Evolutionary conservation across 2,329 filamentous ascomycete genomes (phyloP).

Genomic region (Exophiala viscosa): DNA sequence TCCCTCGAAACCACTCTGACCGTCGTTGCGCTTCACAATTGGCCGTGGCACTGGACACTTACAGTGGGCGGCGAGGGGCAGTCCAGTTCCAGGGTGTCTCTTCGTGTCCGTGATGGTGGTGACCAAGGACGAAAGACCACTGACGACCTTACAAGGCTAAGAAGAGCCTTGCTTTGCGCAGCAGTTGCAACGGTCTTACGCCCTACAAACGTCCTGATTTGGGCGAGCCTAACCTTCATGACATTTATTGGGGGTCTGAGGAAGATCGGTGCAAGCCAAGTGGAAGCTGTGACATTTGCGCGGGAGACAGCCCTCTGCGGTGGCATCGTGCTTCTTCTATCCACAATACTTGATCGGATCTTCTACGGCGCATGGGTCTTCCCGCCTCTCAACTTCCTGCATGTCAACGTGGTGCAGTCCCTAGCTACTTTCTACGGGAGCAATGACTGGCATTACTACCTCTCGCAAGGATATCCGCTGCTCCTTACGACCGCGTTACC

Average conservation of each 20-base stretch:
- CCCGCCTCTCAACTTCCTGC: conserved; percentile 78
- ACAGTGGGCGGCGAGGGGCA: conserved; percentile 21
- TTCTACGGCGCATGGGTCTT: conserved; percentile 88
- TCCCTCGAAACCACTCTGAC: conserved; percentile 88
- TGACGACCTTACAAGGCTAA: conserved; percentile 37
- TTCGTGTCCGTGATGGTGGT: conserved; percentile 40
- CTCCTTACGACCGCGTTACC: conserved; percentile 80
- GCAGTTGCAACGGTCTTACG: conserved; percentile 79
- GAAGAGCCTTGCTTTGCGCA: conserved; percentile 68
- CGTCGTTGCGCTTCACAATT: conserved; percentile 70
- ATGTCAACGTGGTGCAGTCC: conserved; percentile 85
- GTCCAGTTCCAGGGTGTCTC: conserved; percentile 9
- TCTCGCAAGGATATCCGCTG: conserved; percentile 83
- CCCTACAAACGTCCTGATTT: conserved; percentile 85
- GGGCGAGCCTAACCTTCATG: conserved; percentile 59
- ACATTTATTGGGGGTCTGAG: conserved; percentile 12
- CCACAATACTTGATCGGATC: conserved; percentile 64
- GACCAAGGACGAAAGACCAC: conserved; percentile 30
- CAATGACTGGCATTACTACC: conserved; percentile 89
- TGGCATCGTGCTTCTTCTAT: conserved; percentile 59
- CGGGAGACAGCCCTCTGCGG: conserved; percentile 63
- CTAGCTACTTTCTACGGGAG: conserved; percentile 88
- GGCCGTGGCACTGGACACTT: conserved; percentile 75
- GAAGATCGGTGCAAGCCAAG: conserved; percentile 2
- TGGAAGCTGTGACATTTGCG: conserved; percentile 40